Evolutionary conservation across 1,284 basidiomycete species (phyloP).

Genomic region (Chondrostereum purpureum): DNA sequence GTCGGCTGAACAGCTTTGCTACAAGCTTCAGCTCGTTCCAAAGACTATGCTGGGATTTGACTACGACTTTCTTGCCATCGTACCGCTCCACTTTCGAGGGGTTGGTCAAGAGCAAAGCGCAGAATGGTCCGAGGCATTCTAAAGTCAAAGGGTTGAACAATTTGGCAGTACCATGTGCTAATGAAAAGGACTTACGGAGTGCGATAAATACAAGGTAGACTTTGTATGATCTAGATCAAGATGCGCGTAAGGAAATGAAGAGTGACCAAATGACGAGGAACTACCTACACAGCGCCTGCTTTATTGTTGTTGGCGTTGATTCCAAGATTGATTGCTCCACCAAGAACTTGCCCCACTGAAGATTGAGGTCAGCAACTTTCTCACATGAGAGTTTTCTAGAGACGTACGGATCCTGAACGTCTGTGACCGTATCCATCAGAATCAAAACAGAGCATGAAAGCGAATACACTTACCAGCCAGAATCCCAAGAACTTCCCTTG

Average conservation of each 20-base stretch:
- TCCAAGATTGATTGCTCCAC: slow-evolving; percentile 15
- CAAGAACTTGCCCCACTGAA: slow-evolving; percentile 12
- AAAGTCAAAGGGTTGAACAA: too few species aligned
- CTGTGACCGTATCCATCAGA: neutral
- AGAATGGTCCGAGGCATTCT: slow-evolving; percentile 9
- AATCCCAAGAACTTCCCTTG: slow-evolving; percentile 12
- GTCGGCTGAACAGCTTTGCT: neutral
- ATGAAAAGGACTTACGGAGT: slow-evolving; percentile 3
- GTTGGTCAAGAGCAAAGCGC: slow-evolving; percentile 10
- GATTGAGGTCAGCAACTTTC: neutral
- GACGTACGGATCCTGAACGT: slow-evolving; percentile 3
- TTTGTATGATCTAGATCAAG: slow-evolving; percentile 10
- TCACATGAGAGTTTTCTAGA: neutral
- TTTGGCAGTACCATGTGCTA: too few species aligned
- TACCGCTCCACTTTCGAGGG: slow-evolving; percentile 11
- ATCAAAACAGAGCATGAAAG: neutral
- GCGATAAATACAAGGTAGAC: slow-evolving; percentile 15
- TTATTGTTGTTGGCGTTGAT: slow-evolving; percentile 11
- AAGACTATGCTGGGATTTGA: neutral
- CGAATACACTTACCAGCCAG: slow-evolving; percentile 10
- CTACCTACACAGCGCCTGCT: slow-evolving; percentile 10
- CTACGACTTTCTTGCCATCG: slow-evolving; percentile 8
- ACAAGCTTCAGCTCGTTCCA: neutral
- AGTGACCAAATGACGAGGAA: too few species aligned
- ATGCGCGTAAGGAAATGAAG: too few species aligned